Conservation (phyloP, 2,329 filamentous ascomycete species). For the Aspergillus udagawae region DNA sequence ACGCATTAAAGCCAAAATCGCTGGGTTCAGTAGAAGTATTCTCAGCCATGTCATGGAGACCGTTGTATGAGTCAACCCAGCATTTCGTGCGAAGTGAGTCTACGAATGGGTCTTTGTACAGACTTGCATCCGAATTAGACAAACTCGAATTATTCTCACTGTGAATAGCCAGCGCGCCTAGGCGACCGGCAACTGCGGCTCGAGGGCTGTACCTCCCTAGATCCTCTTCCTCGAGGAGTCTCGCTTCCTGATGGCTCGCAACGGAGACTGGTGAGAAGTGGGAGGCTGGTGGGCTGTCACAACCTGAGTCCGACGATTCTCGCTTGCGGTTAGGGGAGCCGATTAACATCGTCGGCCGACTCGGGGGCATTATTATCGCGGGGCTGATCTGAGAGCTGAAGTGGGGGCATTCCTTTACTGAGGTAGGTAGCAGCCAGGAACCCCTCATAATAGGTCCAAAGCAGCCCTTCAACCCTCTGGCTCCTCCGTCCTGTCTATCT, state of each 20-base stretch:
- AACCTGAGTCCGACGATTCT: constrained; percentile 28
- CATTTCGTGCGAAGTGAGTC: constrained; percentile 12
- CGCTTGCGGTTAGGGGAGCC: constrained; percentile 35
- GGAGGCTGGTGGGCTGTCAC: constrained; percentile 28
- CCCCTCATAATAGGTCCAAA: neutral
- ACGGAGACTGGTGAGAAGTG: constrained; percentile 30
- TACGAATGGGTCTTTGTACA: constrained; percentile 7
- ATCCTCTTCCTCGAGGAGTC: constrained; percentile 29
- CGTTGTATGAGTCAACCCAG: constrained; percentile 5
- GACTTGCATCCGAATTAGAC: constrained; percentile 10
- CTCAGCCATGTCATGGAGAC: constrained; percentile 17
- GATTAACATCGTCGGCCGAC: constrained; percentile 19
- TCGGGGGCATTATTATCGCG: constrained; percentile 32
- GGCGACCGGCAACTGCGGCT: constrained; percentile 35
- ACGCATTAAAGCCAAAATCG: constrained; percentile 5
- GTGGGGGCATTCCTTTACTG: constrained; percentile 20
- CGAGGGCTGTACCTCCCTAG: constrained; percentile 35
- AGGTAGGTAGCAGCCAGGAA: constrained; percentile 2
- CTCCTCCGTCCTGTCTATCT: constrained; percentile 4
- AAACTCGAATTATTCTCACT: constrained; percentile 23
- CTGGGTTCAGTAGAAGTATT: constrained; percentile 7
- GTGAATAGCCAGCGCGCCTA: constrained; percentile 39
- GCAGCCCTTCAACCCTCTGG: neutral
- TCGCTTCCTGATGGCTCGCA: constrained; percentile 27
- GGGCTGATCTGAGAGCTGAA: constrained; percentile 19